Evolutionary conservation across 2,329 filamentous ascomycete species (phyloP).

Genomic region (Sphaceloma murrayae): DNA sequence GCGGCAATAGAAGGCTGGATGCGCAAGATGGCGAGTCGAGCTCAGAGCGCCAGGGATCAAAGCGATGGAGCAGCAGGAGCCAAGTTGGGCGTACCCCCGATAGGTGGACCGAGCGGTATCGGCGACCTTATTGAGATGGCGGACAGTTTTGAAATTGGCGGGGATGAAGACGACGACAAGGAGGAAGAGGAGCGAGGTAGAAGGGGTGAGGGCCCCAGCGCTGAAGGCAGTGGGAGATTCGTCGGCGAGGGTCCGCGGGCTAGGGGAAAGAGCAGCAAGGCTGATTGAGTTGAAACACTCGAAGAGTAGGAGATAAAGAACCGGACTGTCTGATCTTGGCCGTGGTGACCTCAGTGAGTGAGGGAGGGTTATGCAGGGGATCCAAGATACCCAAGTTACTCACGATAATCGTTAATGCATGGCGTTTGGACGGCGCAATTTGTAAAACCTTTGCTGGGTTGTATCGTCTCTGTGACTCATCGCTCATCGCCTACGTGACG

Average conservation of each 20-base stretch:
- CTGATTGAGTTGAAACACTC: neutral
- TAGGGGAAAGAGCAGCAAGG: constrained; percentile 7
- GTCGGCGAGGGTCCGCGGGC: constrained; percentile 3
- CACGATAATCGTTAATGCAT: no score
- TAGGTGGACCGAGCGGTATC: constrained; percentile 30
- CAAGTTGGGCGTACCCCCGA: constrained; percentile 19
- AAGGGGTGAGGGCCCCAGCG: neutral
- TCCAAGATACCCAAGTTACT: no score
- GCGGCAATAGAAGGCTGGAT: constrained; percentile 87
- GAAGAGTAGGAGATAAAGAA: neutral
- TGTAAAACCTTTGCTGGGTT: no score
- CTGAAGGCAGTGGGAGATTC: constrained; percentile 13
- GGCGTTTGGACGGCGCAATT: no score
- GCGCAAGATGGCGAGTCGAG: constrained; percentile 64
- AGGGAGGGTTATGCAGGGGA: no score
- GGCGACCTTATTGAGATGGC: constrained; percentile 64
- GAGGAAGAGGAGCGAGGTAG: constrained; percentile 25
- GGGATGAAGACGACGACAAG: constrained; percentile 26
- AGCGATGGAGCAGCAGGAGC: constrained; percentile 26
- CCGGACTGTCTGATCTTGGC: neutral
- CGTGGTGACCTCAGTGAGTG: no score
- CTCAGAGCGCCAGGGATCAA: constrained; percentile 28
- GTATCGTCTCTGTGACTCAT: no score
- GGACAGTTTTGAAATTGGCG: constrained; percentile 44
- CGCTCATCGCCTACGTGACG: no score